phyloP scores from a whole-genome alignment of 2,329 filamentous ascomycete genomes.

The Paecilomyces fulvus region DNA sequence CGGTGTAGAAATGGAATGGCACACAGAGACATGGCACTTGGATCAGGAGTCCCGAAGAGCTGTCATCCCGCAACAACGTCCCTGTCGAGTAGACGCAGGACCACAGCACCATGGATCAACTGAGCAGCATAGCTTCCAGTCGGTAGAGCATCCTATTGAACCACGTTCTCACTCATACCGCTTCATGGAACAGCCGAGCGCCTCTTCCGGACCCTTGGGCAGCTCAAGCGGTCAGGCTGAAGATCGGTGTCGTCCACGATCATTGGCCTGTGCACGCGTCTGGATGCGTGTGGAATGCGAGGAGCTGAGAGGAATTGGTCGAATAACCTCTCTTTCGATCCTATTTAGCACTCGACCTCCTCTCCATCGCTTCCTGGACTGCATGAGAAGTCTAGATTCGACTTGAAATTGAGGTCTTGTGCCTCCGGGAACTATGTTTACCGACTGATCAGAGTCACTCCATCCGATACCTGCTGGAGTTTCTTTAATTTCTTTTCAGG shows the following conservation, averaged over 20 bases:
- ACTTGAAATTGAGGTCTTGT: neutral
- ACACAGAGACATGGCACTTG: neutral
- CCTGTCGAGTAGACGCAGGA: neutral
- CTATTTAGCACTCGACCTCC: neutral
- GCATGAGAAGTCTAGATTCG: neutral
- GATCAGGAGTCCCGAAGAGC: neutral
- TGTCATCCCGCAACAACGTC: neutral
- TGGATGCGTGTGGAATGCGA: neutral
- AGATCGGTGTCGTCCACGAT: neutral
- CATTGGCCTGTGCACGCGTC: neutral
- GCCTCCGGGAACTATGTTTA: neutral
- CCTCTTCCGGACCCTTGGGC: neutral
- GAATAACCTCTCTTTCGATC: neutral
- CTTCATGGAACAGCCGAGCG: neutral
- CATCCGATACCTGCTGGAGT: neutral
- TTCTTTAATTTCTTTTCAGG: too few species aligned
- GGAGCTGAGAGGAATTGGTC: neutral
- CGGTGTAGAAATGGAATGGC: neutral
- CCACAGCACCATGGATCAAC: neutral
- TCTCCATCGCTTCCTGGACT: neutral
- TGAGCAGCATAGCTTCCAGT: neutral
- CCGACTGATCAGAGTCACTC: neutral
- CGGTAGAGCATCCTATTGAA: slow-evolving; percentile 5
- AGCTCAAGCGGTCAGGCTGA: neutral
- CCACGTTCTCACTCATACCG: slow-evolving; percentile 4